Base-by-base conservation (phyloP, 2,329 filamentous ascomycete genomes). In the Aspergillus sp. region DNA sequence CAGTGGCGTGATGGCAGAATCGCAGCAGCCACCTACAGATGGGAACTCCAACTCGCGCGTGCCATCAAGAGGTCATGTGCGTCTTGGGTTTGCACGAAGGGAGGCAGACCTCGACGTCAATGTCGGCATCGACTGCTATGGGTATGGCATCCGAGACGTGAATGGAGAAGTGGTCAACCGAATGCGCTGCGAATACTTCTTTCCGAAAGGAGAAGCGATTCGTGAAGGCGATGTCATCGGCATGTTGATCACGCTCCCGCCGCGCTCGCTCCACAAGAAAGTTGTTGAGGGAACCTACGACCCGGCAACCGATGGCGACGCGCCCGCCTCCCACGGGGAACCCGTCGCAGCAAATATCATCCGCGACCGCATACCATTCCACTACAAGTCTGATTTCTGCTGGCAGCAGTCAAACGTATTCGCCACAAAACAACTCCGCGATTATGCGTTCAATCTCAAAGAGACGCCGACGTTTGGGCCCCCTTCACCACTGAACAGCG, bases 151-250 rank as follows among this genome's bases (percentile, higher is more conserved):
- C 52, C 88, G 92, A 41, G 94, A 99, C 65, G 86, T 92, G 20
- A 83, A 87, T 30, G 94, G 94, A 17, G 91, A 97, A 69, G 93
- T 93, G 56, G 89, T 96, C 49, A 90, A 94, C 75, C 90, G 94
- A 77, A 96, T 92, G 57, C 85, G 93, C 45, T 91, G 92, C n/a
- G 90, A 90, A 66, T 88, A 92, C 60, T 93, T 96, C 72, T 92
- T 92, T 57, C 85, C 86, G 0, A 81, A 87, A 1, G 86, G 87
- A 44, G 87, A 93, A 68, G 83, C 90, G 51, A 84, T 97, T 47
- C 81, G 82, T 42, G 91, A 96, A 70, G 94, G 93, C 42, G 94
- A 99, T 70, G 90, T 99, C 9, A 89, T 99, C 52, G 94, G 94
- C 3, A 78, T 99, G 41, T 90, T 97, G 70, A 95, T 96, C 55